Percentiles rank a stretch among this genome's conserved stretches.
Conservation (phyloP, 768 basidiomycete species). For the Dacryopinax primogenitus region DNA sequence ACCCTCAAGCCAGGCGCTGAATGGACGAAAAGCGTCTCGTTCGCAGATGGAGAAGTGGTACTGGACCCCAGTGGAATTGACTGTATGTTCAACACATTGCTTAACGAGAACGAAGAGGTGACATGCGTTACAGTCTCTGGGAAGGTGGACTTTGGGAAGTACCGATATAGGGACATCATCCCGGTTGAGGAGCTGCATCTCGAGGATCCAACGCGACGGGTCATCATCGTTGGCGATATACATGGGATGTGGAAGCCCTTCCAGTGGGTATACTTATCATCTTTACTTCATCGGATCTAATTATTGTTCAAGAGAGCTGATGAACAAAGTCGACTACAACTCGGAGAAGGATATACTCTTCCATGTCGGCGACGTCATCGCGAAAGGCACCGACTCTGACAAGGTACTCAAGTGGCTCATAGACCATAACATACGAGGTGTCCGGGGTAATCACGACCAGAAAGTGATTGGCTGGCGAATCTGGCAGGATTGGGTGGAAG, state of each 20-base stretch:
- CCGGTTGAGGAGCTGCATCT: conserved; percentile 19
- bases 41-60: background rate
- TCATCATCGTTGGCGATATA: conserved; percentile 75
- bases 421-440: conserved; percentile 52
- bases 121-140: background rate
- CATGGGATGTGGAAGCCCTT: conserved; percentile 68
- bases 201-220: conserved; percentile 29
- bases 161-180: conserved; percentile 9
- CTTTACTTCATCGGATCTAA: conserved; percentile 4
- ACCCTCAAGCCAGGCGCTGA: background rate
- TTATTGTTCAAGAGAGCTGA: conserved; percentile 40
- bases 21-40: background rate
- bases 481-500: conserved; percentile 70
- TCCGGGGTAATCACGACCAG: conserved; percentile 93
- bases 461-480: conserved; percentile 75
- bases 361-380: conserved; percentile 70
- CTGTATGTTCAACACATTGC: background rate
- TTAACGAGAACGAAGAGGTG: background rate
- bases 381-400: conserved; percentile 57
- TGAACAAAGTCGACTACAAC: conserved; percentile 48
- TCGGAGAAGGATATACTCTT: conserved; percentile 53
- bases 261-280: conserved; percentile 38
- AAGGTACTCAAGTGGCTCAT: conserved; percentile 54
- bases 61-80: background rate
- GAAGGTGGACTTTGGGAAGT: background rate